Percentiles rank a stretch among this genome's conserved stretches.
Conservation (phyloP, 768 basidiomycete genomes). For the Lactarius hengduanensis region DNA sequence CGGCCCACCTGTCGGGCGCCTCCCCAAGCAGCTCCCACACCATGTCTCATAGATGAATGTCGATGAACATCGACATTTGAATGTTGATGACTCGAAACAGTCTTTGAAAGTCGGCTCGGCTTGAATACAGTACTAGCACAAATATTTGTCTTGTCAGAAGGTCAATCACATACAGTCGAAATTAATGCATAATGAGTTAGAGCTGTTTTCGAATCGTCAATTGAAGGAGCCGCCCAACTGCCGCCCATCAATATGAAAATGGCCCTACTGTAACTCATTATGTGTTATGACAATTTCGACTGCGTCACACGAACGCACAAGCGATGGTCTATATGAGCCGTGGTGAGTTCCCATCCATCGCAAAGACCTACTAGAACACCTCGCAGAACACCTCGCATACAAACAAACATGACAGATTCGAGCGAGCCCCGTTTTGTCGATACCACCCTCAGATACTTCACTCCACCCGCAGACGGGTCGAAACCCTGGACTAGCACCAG, state of each 20-base stretch:
- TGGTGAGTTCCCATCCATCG: background rate
- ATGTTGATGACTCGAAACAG: no score
- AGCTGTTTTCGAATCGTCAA: no score
- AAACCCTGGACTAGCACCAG: conserved; percentile 32
- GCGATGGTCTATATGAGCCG: background rate
- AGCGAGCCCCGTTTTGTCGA: conserved; percentile 21
- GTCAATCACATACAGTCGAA: background rate
- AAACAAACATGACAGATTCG: conserved; percentile 6
- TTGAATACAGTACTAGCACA: no score
- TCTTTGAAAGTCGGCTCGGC: no score
- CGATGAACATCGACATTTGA: no score
- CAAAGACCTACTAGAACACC: background rate
- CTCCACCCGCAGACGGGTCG: conserved; percentile 34
- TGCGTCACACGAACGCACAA: background rate
- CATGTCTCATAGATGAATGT: no score
- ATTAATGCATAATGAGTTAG: no score
- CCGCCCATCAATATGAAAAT: no score
- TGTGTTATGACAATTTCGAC: background rate
- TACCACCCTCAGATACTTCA: conserved; percentile 30
- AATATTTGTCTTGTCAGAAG: background rate
- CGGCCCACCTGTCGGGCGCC: no score
- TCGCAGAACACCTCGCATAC: background rate
- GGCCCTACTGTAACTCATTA: no score
- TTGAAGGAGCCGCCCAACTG: no score
- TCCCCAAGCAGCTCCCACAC: no score